Evolutionary conservation across 805 yeast species (phyloP).

Genomic region (Saccharomycopsis fermentans): DNA sequence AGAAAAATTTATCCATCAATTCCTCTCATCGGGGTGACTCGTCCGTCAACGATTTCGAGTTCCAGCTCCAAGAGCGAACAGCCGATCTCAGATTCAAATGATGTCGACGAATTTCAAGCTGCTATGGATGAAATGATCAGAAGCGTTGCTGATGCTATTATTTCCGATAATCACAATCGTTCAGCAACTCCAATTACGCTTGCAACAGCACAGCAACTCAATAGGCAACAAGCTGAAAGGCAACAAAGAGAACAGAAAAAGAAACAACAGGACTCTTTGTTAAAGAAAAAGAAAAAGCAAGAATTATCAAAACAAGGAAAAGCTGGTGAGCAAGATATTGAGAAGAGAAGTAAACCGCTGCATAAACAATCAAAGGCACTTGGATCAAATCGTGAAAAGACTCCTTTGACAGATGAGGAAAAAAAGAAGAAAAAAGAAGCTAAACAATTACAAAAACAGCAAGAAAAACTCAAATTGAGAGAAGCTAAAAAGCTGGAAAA

Average conservation of each 20-base stretch:
- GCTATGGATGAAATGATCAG: constrained; percentile 17
- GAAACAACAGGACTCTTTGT: not conserved
- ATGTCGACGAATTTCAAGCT: constrained; percentile 11
- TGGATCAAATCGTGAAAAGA: not conserved
- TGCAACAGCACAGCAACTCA: not conserved
- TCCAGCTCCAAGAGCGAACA: not conserved
- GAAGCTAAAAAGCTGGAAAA: not conserved
- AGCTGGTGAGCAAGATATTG: not conserved
- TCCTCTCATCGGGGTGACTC: not conserved
- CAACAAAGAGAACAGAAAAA: not conserved
- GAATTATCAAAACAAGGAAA: not conserved
- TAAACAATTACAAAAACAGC: not conserved
- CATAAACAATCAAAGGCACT: not conserved
- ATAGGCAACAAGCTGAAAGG: not conserved
- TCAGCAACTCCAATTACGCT: not conserved
- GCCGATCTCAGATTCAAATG: not conserved
- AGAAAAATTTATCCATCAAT: not conserved
- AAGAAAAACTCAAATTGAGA: not conserved
- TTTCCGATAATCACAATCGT: constrained; percentile 5
- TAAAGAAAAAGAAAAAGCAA: not conserved
- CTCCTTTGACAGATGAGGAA: not conserved
- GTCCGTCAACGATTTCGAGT: not conserved
- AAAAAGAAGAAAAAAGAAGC: not conserved
- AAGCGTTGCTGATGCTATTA: constrained; percentile 16
- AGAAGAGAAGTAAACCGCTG: not conserved